Evolutionary conservation across 2,329 filamentous ascomycete genomes (phyloP), one percentile per base, ranked within the genome.

Genomic region (Alternaria tenuissima): DNA sequence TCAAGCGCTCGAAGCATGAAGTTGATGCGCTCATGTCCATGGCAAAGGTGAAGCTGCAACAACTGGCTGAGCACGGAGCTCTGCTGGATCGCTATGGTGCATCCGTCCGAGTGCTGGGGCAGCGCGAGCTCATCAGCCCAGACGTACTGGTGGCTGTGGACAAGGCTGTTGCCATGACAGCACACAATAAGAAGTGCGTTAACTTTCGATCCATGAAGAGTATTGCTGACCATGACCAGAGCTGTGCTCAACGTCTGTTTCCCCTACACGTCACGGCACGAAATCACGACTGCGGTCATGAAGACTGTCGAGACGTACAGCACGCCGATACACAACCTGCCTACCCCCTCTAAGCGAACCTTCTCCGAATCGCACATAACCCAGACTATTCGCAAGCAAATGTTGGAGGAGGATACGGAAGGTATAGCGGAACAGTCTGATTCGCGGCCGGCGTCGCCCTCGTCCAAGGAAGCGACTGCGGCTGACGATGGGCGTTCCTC

Each of bases 11-110:
- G 22, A 94, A 95, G 79, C 95, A 96, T 79, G 95, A 99, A 79
- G 95, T 99, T 8, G 93, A 97, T 75, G 94, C 93, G 30, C 83
- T 99, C 64, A 99, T 99, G 95, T 91, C 96, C 76, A 93, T 99
- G 85, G 94, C 94, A 62, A 97, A 97, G 82, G 88, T 95, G 72
- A 98, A 98, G 81, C 85, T 99, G 26, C 88, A 91, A 61, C 95
- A 99, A 78, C 84, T 99, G 70, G 89, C 92, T 26, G 92, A 97
- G 74, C 95, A 99, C 72, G 95, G 95, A 30, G 94, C 97, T 73
- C 84, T 99, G 26, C 85, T 99, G 38, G 93, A 98, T 72, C 89
- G 92, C 64, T 99, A 98, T 73, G 95, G 94, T 34, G 95, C 94
- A 28, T 87, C 89, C 56, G 89, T 99, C 54, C 88, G 92, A 53